These are phyloP conservation scores for Cryoendolithus antarcticus DNA, from an alignment of 2,329 filamentous ascomycete species.

Conservation along the genomic window DNA sequence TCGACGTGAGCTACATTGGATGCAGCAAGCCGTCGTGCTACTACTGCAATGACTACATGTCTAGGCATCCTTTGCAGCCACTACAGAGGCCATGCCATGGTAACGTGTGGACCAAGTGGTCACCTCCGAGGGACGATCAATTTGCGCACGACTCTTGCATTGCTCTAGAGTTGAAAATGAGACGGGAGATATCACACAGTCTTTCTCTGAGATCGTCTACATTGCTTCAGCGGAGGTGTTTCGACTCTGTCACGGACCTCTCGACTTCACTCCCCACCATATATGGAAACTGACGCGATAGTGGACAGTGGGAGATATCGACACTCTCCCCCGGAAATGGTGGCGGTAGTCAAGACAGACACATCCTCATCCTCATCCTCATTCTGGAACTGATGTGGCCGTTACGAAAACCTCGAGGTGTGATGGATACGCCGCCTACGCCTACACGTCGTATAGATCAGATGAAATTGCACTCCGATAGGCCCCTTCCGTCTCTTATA, in stretches of 20 bases:
- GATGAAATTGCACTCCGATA: too few species aligned
- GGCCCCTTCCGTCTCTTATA: too few species aligned
- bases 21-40: slow-evolving; percentile 3
- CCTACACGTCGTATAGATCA: too few species aligned
- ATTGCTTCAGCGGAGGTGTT: not conserved
- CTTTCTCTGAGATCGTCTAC: not conserved
- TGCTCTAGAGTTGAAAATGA: not conserved
- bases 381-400: too few species aligned
- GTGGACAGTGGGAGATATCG: too few species aligned
- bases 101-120: slow-evolving; percentile 1
- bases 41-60: not conserved
- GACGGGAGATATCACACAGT: not conserved
- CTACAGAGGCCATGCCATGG: not conserved
- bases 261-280: not conserved
- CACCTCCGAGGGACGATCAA: not conserved
- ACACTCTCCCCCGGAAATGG: too few species aligned
- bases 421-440: too few species aligned
- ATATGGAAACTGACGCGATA: not conserved
- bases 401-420: too few species aligned
- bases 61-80: not conserved
- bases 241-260: slow-evolving; percentile 1
- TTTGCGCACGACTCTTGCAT: not conserved
- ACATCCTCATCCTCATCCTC: too few species aligned
- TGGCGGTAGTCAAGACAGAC: too few species aligned
- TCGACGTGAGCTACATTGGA: not conserved